Evolutionary conservation across 768 basidiomycete species (phyloP).

Genomic region (Solioccasus polychromus): DNA sequence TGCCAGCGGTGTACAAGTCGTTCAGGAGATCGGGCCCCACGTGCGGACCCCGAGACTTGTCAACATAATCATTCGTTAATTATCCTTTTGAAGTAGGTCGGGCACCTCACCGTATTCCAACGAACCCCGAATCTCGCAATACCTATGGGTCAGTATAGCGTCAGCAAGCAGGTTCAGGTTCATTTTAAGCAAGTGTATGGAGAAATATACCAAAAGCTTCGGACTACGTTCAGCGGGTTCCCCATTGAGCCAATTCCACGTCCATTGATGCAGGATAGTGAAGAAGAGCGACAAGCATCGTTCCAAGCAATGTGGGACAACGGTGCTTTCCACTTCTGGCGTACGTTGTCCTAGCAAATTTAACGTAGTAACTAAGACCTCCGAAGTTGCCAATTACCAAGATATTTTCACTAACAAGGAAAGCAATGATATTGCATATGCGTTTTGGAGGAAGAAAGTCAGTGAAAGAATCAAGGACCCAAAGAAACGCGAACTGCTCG

Average conservation of each 20-base stretch:
- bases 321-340: neutral
- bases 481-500: neutral
- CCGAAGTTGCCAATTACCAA: neutral
- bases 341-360: neutral
- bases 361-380: neutral
- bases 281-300: neutral
- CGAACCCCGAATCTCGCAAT: constrained; percentile 3
- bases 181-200: neutral
- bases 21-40: neutral
- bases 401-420: neutral
- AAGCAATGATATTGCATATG: neutral
- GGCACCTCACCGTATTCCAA: constrained; percentile 1
- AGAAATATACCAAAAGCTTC: neutral
- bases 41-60: neutral
- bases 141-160: neutral
- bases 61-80: neutral
- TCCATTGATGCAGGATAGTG: neutral
- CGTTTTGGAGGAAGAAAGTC: neutral
- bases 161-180: neutral
- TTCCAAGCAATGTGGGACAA: constrained; percentile 1
- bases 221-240: neutral
- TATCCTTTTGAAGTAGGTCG: neutral
- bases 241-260: neutral
- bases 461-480: neutral
- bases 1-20: neutral